phyloP scores from a whole-genome alignment of 2,329 filamentous ascomycete genomes.

The Neopestalotiopsis clavispora region DNA sequence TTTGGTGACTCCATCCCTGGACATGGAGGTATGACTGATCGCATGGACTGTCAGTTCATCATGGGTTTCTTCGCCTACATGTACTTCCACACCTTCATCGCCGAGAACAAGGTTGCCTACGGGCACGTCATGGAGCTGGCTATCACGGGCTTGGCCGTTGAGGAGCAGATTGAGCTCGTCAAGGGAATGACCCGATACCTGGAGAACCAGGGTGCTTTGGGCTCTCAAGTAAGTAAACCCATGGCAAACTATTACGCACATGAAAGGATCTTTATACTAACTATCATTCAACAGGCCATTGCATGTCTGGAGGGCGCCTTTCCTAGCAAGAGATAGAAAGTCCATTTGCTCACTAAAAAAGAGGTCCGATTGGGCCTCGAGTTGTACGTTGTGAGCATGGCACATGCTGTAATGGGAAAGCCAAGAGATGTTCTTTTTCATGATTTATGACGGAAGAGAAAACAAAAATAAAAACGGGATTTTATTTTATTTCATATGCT shows the following conservation, averaged over 20 bases:
- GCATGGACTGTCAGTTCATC: slow-evolving; percentile 99
- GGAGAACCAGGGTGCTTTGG: slow-evolving; percentile 63
- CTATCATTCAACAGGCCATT: slow-evolving; percentile 1
- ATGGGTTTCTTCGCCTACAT: slow-evolving; percentile 99
- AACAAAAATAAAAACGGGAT: not conserved
- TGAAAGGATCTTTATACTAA: not conserved
- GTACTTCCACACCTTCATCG: slow-evolving; percentile 98
- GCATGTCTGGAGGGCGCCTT: slow-evolving; percentile 15
- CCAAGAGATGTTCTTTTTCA: not conserved
- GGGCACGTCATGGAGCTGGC: slow-evolving; percentile 89
- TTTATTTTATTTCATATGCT: not conserved
- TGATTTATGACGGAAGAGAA: slow-evolving; percentile 16
- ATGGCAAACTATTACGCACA: not conserved
- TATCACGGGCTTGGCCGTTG: slow-evolving; percentile 83
- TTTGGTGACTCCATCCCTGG: slow-evolving; percentile 98
- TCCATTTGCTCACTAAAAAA: not conserved
- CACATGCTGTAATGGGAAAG: slow-evolving; percentile 3
- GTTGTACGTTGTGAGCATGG: not conserved
- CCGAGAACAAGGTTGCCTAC: slow-evolving; percentile 81
- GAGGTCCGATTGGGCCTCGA: not conserved
- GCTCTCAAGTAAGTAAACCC: slow-evolving; percentile 40
- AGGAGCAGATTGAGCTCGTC: slow-evolving; percentile 87
- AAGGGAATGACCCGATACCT: slow-evolving; percentile 68
- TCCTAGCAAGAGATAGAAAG: slow-evolving; percentile 9
- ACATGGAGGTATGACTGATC: slow-evolving; percentile 96